Conservation (phyloP, 2,329 filamentous ascomycete genomes). For the Rutstroemia sydowiana region DNA sequence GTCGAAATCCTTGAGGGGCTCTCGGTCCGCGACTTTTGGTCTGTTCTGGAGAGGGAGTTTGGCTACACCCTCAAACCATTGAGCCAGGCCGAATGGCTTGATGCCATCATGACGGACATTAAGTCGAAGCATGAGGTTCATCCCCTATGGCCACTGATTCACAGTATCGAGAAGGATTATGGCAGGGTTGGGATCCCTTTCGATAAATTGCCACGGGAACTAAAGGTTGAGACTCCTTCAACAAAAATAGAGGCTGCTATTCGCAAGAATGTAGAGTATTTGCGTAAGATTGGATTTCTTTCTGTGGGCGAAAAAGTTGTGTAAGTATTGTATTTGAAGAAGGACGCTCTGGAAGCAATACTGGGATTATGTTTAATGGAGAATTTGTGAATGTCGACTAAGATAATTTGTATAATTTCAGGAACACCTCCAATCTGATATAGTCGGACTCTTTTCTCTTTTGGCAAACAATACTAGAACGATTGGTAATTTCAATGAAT, state of each 20-base stretch:
- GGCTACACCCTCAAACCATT: slow-evolving; percentile 3
- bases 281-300: slow-evolving; percentile 1
- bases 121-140: slow-evolving; percentile 1
- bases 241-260: slow-evolving; percentile 3
- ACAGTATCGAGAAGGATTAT: slow-evolving; percentile 4
- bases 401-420: too few relatives aligned
- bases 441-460: too few relatives aligned
- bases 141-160: neutral
- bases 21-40: slow-evolving; percentile 8
- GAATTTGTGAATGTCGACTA: too few relatives aligned
- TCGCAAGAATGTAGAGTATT: slow-evolving; percentile 5
- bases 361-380: too few relatives aligned
- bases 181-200: slow-evolving; percentile 5
- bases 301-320: neutral
- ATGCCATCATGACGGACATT: neutral
- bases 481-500: too few relatives aligned
- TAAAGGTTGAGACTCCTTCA: neutral
- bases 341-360: too few relatives aligned
- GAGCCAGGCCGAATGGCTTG: slow-evolving; percentile 1
- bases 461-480: too few relatives aligned
- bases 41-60: slow-evolving; percentile 1
- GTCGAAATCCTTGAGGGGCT: slow-evolving; percentile 3
- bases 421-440: too few relatives aligned
- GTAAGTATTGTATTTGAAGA: too few relatives aligned
- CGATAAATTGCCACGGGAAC: neutral